phyloP scores from a whole-genome alignment of 208 protist genomes.

The Wallacemonas sp. region DNA sequence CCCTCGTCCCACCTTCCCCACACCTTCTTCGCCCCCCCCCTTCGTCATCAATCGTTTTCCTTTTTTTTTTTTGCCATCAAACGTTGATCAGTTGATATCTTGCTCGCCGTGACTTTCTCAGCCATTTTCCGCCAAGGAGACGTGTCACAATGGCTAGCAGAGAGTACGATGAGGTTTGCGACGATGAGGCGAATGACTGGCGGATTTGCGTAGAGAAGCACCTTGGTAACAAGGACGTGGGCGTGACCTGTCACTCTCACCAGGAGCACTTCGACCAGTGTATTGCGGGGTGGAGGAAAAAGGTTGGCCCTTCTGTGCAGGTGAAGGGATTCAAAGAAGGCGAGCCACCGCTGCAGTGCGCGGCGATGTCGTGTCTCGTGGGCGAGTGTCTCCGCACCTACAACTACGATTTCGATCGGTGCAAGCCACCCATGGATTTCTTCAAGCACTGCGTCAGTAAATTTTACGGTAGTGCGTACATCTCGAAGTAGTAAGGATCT shows the following conservation, averaged over 20 bases:
- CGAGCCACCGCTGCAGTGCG: constrained; percentile 75
- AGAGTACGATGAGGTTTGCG: constrained; percentile 48
- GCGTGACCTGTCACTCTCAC: constrained; percentile 29
- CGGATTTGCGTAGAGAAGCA: constrained; percentile 61
- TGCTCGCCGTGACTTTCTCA: no score
- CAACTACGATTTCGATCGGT: constrained; percentile 75
- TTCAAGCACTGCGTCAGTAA: constrained; percentile 85
- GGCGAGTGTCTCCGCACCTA: constrained; percentile 68
- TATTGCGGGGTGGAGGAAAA: constrained; percentile 46
- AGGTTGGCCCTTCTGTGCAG: constrained; percentile 38
- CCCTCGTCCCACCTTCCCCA: background rate
- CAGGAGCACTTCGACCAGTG: constrained; percentile 58
- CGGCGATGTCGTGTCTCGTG: constrained; percentile 72
- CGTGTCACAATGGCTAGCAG: constrained; percentile 16
- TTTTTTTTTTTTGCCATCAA: constrained; percentile 14
- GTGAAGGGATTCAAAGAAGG: constrained; percentile 74
- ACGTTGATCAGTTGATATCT: constrained; percentile 7
- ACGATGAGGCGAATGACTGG: constrained; percentile 61
- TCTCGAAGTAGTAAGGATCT: constrained; percentile 21
- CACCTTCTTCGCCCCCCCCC: background rate
- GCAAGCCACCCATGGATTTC: constrained; percentile 62
- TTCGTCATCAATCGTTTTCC: background rate
- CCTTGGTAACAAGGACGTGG: constrained; percentile 34
- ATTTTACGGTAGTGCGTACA: constrained; percentile 74
- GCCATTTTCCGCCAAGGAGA: background rate